A percentile compares a stretch with the other conserved stretches of the same genome.
Conservation (phyloP, 164 flowering plant genomes). For the Kalanchoe fedtschenkoi region DNA sequence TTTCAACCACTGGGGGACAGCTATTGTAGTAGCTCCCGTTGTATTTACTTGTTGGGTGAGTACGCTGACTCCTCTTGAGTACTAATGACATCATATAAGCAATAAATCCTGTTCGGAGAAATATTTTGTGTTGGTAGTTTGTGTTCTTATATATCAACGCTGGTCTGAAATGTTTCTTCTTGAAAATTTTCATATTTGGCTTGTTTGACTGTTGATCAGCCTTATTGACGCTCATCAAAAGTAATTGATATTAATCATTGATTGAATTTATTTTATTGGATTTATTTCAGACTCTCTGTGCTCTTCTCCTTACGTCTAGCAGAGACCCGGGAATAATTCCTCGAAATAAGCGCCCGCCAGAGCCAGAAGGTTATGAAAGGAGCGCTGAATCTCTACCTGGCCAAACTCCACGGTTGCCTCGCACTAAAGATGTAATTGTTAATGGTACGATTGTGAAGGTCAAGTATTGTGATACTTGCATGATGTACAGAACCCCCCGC, state of each 20-base stretch:
- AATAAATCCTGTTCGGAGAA: too few species aligned
- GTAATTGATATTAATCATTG: too few species aligned
- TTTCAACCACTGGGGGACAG: slow-evolving; percentile 21
- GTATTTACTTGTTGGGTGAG: slow-evolving; percentile 24
- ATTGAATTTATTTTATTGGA: too few species aligned
- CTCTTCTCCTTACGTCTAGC: neutral
- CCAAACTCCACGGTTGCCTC: slow-evolving; percentile 15
- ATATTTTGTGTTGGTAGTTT: too few species aligned
- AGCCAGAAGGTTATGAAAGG: slow-evolving; percentile 7
- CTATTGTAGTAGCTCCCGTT: slow-evolving; percentile 18
- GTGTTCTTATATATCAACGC: too few species aligned
- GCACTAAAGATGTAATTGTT: slow-evolving; percentile 19
- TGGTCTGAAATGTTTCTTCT: neutral
- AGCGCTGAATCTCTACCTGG: slow-evolving; percentile 5
- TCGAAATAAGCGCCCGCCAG: slow-evolving; percentile 10
- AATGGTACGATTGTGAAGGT: slow-evolving; percentile 19
- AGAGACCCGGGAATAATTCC: slow-evolving; percentile 9
- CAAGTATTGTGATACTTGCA: slow-evolving; percentile 28
- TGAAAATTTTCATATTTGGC: neutral
- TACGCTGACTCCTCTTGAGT: neutral
- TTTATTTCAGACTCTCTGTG: neutral
- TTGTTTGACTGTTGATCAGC: neutral
- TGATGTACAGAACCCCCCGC: slow-evolving; percentile 26
- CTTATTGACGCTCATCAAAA: too few species aligned
- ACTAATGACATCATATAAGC: too few species aligned